phyloP scores from a whole-genome alignment of 768 basidiomycete genomes.

The Amanita rubescens region DNA sequence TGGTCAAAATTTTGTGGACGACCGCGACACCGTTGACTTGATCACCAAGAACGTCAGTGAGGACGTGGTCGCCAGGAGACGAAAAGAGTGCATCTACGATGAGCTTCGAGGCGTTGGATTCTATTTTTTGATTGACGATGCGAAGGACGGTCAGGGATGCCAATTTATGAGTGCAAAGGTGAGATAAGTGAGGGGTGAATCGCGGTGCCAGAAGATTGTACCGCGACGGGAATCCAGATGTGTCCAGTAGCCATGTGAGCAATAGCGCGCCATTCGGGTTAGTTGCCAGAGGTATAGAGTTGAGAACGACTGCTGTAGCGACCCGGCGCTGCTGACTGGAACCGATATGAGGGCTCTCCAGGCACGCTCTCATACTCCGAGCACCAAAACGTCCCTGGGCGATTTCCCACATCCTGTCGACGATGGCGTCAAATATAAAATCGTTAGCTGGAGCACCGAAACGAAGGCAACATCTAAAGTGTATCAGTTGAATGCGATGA shows the following conservation, averaged over 20 bases:
- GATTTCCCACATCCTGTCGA: slow-evolving; percentile 97
- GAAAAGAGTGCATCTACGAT: slow-evolving; percentile 87
- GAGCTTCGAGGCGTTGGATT: slow-evolving; percentile 79
- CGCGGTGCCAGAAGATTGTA: slow-evolving; percentile 92
- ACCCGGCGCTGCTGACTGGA: slow-evolving; percentile 91
- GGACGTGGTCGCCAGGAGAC: slow-evolving; percentile 82
- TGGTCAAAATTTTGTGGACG: slow-evolving; percentile 87
- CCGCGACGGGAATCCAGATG: slow-evolving; percentile 90
- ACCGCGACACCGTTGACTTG: slow-evolving; percentile 95
- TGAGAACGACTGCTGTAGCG: slow-evolving; percentile 89
- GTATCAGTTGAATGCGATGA: slow-evolving; percentile 1
- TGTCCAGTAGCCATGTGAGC: slow-evolving; percentile 94
- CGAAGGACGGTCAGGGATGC: slow-evolving; percentile 92
- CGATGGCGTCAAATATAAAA: slow-evolving; percentile 97
- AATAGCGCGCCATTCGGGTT: slow-evolving; percentile 96
- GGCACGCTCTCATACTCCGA: slow-evolving; percentile 93
- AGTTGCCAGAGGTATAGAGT: slow-evolving; percentile 95
- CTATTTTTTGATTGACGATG: slow-evolving; percentile 94
- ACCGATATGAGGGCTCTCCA: slow-evolving; percentile 85
- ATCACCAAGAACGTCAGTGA: slow-evolving; percentile 91
- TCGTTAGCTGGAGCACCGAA: slow-evolving; percentile 88
- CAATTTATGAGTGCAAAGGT: slow-evolving; percentile 96
- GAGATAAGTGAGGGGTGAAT: slow-evolving; percentile 93
- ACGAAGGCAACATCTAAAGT: slow-evolving; percentile 72
- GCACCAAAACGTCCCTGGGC: slow-evolving; percentile 98